Evolutionary conservation across 495 filamentous ascomycete genomes (phyloP).

Genomic region (Podospora comata): DNA sequence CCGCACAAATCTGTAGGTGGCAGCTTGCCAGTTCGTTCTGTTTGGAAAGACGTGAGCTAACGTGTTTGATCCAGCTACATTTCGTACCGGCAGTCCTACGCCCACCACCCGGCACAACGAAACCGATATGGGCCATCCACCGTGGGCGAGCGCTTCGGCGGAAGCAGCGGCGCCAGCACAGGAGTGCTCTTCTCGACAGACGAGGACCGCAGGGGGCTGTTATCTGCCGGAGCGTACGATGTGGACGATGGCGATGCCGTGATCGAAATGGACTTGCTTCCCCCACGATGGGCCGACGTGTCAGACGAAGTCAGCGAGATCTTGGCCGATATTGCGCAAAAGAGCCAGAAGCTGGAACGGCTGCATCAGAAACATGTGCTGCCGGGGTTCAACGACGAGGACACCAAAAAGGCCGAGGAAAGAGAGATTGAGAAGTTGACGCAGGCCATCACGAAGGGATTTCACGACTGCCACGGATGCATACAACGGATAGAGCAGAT

Average conservation of each 20-base stretch:
- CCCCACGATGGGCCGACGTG: constrained; percentile 92
- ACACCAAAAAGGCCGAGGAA: constrained; percentile 77
- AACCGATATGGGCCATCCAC: constrained; percentile 60
- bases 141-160: constrained; percentile 69
- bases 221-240: constrained; percentile 72
- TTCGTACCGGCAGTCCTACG: constrained; percentile 97
- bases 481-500: constrained; percentile 85
- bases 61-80: constrained; percentile 66
- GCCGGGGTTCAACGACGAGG: constrained; percentile 94
- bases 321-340: constrained; percentile 74
- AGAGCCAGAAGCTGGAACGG: constrained; percentile 80
- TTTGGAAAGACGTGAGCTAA: not conserved
- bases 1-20: constrained; percentile 85
- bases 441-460: constrained; percentile 80
- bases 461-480: constrained; percentile 83
- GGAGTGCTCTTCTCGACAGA: constrained; percentile 39
- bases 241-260: constrained; percentile 86
- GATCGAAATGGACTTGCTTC: constrained; percentile 97
- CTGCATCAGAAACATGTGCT: constrained; percentile 96
- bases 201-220: constrained; percentile 81
- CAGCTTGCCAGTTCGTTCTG: not conserved
- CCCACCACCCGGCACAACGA: constrained; percentile 88
- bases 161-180: constrained; percentile 37
- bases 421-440: constrained; percentile 85
- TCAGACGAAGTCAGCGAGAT: constrained; percentile 88